phyloP scores from a whole-genome alignment of 768 basidiomycete genomes.

The Lenzites betulinus region DNA sequence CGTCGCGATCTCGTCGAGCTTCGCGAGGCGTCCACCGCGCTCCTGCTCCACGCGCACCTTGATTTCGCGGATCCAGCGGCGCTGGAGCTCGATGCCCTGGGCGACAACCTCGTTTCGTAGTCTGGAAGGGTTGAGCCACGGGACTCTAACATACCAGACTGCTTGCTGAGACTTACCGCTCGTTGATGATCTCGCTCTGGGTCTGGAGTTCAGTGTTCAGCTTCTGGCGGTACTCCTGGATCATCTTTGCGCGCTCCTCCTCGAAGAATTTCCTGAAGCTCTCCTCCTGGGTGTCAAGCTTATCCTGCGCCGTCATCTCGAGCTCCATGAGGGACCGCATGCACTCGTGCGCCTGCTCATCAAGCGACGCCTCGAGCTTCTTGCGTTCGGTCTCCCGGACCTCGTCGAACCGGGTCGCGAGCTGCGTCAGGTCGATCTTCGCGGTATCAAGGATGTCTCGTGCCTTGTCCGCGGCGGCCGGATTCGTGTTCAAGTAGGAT shows the following conservation, averaged over 20 bases:
- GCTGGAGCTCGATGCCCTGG: conserved; percentile 96
- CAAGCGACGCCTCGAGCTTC: conserved; percentile 65
- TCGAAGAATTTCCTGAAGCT: conserved; percentile 82
- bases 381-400: conserved; percentile 78
- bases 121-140: conserved; percentile 41
- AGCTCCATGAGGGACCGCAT: conserved; percentile 76
- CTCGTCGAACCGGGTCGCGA: conserved; percentile 75
- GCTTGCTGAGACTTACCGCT: conserved; percentile 59
- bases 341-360: conserved; percentile 86
- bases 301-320: conserved; percentile 85
- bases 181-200: conserved; percentile 92
- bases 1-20: conserved; percentile 89
- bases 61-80: conserved; percentile 95
- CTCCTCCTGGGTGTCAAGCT: conserved; percentile 82
- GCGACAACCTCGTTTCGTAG: conserved; percentile 93
- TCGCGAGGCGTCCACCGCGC: conserved; percentile 91
- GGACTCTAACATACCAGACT: not conserved
- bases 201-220: conserved; percentile 81
- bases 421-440: conserved; percentile 74
- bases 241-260: conserved; percentile 70
- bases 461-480: conserved; percentile 65
- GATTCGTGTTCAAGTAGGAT: conserved; percentile 75
- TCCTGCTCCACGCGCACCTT: conserved; percentile 96
- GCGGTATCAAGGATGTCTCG: conserved; percentile 78
- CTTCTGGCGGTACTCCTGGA: conserved; percentile 82